A percentile compares a stretch with the other conserved stretches of the same genome.
phyloP scores from a whole-genome alignment of 1,139 yeast species.

The Kodamaea fungicola region DNA sequence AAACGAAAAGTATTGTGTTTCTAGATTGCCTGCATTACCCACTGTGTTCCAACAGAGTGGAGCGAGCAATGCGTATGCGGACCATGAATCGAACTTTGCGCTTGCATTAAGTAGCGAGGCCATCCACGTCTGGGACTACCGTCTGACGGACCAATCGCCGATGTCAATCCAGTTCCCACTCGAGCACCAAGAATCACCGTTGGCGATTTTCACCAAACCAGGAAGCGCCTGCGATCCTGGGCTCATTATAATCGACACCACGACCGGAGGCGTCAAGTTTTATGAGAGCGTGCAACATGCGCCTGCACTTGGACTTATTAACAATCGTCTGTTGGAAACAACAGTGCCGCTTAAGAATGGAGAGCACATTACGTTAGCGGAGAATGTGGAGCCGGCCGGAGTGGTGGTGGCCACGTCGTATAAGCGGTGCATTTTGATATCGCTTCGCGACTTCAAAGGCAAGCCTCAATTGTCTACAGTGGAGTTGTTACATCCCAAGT shows the following conservation, averaged over 20 bases:
- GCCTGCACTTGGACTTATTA: constrained; percentile 60
- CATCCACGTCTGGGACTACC: constrained; percentile 69
- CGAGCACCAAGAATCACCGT: constrained; percentile 26
- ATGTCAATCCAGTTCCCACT: constrained; percentile 49
- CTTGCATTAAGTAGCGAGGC: constrained; percentile 48
- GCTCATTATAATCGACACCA: constrained; percentile 54
- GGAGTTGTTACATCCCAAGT: constrained; percentile 26
- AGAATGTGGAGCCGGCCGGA: constrained; percentile 74
- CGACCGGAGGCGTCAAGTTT: constrained; percentile 54
- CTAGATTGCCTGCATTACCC: constrained; percentile 59
- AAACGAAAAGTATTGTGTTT: constrained; percentile 57
- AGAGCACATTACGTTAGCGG: constrained; percentile 56
- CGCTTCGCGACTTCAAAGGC: constrained; percentile 68
- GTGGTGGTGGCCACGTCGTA: constrained; percentile 67
- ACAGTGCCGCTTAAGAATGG: constrained; percentile 40
- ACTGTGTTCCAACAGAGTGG: constrained; percentile 27
- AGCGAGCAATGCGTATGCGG: constrained; percentile 47
- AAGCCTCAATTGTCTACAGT: constrained; percentile 46
- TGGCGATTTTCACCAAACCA: constrained; percentile 67
- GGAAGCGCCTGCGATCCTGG: constrained; percentile 70
- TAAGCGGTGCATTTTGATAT: constrained; percentile 61
- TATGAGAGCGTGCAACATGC: constrained; percentile 70
- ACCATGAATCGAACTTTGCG: constrained; percentile 52
- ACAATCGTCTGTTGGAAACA: constrained; percentile 38
- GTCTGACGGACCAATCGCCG: constrained; percentile 58